phyloP scores from a whole-genome alignment of 1,139 yeast genomes.

The Meyerozyma athensensis region DNA sequence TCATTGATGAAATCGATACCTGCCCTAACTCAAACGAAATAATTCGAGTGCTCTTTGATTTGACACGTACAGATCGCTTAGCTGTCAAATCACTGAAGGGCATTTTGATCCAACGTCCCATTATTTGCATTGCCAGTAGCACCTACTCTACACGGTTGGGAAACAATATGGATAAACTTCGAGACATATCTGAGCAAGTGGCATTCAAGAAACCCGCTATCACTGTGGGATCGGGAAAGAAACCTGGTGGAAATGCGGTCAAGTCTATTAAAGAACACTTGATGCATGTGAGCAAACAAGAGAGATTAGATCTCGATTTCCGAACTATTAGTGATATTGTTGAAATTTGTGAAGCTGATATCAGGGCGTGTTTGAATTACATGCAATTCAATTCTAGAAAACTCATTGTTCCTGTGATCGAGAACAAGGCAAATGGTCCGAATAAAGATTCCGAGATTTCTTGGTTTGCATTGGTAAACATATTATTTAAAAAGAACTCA shows the following conservation, averaged over 20 bases:
- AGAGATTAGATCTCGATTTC: constrained; percentile 29
- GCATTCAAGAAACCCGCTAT: constrained; percentile 58
- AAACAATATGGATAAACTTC: constrained; percentile 55
- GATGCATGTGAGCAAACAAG: constrained; percentile 28
- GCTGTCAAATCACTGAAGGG: constrained; percentile 34
- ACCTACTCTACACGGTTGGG: constrained; percentile 50
- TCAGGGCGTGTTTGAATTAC: constrained; percentile 80
- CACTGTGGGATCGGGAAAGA: constrained; percentile 32
- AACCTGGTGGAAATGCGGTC: constrained; percentile 32
- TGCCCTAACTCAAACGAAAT: constrained; percentile 74
- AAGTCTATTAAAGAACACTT: constrained; percentile 39
- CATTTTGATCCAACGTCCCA: constrained; percentile 64
- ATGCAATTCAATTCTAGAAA: constrained; percentile 59
- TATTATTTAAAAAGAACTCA: constrained; percentile 48
- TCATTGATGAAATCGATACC: constrained; percentile 91
- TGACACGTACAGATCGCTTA: constrained; percentile 55
- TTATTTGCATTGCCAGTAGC: constrained; percentile 90
- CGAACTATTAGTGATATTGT: constrained; percentile 50
- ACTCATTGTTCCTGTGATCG: constrained; percentile 14
- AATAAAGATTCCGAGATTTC: constrained; percentile 51
- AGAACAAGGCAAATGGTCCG: constrained; percentile 15
- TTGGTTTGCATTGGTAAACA: constrained; percentile 59
- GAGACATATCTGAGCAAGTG: constrained; percentile 69
- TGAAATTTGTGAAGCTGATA: constrained; percentile 73
- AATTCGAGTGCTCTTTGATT: constrained; percentile 58